phyloP scores from a whole-genome alignment of 1,139 yeast genomes.

The Kluyveromyces marxianus region DNA sequence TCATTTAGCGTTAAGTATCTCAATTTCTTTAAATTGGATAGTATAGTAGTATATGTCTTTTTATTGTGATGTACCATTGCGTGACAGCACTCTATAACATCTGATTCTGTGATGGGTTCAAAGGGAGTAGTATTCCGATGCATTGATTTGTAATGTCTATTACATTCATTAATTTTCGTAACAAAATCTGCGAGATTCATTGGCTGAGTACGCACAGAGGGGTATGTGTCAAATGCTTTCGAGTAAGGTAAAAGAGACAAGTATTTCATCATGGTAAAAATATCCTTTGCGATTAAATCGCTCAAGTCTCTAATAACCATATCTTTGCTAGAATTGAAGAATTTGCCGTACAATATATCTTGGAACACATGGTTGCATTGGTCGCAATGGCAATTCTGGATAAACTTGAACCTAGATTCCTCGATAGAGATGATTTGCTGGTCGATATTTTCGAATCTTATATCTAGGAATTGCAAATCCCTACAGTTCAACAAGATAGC shows the following conservation, averaged over 20 bases:
- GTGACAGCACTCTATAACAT: conserved; percentile 31
- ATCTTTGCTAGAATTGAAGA: conserved; percentile 28
- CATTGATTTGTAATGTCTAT: conserved; percentile 21
- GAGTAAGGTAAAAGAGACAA: conserved; percentile 35
- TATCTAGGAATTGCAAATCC: conserved; percentile 33
- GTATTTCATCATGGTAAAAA: conserved; percentile 31
- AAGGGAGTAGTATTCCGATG: conserved; percentile 17
- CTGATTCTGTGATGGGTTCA: conserved; percentile 27
- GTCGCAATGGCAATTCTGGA: conserved; percentile 31
- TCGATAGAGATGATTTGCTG: conserved; percentile 27
- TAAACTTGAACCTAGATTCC: conserved; percentile 22
- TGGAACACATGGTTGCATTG: conserved; percentile 26
- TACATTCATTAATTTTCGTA: conserved; percentile 26
- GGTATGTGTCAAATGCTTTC: conserved; percentile 36
- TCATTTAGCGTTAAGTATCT: conserved; percentile 35
- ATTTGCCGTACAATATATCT: conserved; percentile 27
- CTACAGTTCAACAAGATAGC: conserved; percentile 30
- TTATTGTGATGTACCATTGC: conserved; percentile 34
- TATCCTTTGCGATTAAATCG: conserved; percentile 30
- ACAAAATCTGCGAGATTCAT: conserved; percentile 32
- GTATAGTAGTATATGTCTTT: conserved; percentile 31
- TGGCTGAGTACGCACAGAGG: conserved; percentile 36
- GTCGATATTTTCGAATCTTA: conserved; percentile 33
- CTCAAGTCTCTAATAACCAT: conserved; percentile 25
- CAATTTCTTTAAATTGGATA: conserved; percentile 29